A percentile compares a stretch with the other conserved stretches of the same genome.
These are phyloP conservation scores for Trametes pubescens DNA, from an alignment of 1,284 basidiomycete species.

Conservation along the genomic window DNA sequence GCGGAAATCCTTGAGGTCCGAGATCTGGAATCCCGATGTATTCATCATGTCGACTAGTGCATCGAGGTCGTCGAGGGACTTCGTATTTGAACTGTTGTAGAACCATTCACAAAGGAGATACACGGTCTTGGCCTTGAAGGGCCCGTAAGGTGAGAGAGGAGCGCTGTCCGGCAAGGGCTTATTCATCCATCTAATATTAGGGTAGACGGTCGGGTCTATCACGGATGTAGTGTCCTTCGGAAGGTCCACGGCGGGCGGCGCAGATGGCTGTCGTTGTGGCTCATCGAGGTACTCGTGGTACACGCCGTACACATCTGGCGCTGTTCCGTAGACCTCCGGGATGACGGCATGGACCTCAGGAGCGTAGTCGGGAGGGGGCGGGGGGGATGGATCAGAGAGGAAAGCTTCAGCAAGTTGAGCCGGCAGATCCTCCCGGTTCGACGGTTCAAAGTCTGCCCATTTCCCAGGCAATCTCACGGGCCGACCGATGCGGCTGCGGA, in stretches of 20 bases:
- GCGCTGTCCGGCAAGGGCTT: background rate
- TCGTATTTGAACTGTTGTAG: slow-evolving; percentile 3
- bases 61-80: slow-evolving; percentile 10
- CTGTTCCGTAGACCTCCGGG: too few species aligned
- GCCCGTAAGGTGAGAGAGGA: background rate
- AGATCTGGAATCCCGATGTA: slow-evolving; percentile 31
- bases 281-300: too few species aligned
- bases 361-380: too few species aligned
- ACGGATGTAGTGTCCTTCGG: background rate
- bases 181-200: background rate
- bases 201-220: background rate
- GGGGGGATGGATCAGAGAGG: too few species aligned
- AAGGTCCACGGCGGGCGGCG: background rate
- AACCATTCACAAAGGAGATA: slow-evolving; percentile 8
- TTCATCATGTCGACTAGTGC: slow-evolving; percentile 33
- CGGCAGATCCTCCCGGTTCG: too few species aligned
- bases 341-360: too few species aligned
- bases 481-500: too few species aligned
- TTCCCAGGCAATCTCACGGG: too few species aligned
- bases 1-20: slow-evolving; percentile 31
- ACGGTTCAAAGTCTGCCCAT: too few species aligned
- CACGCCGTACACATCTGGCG: too few species aligned
- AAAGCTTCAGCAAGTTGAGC: too few species aligned
- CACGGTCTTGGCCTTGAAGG: background rate
- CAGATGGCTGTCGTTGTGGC: background rate